A percentile compares a stretch with the other conserved stretches of the same genome.
phyloP scores from a whole-genome alignment of 306 rosid genomes.

The Acacia melanoxylon region DNA sequence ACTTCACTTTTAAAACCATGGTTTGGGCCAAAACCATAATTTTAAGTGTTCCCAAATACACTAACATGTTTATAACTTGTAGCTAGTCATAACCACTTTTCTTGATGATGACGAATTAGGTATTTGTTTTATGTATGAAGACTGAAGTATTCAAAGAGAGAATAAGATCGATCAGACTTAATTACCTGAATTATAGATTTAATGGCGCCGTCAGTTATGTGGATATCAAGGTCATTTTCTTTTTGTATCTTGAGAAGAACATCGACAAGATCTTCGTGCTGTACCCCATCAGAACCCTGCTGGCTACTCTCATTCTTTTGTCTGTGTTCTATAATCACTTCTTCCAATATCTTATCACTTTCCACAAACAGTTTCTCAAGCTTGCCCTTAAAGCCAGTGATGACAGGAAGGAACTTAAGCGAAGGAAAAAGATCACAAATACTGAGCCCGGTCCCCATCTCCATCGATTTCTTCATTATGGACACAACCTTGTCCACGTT shows the following conservation, averaged over 20 bases:
- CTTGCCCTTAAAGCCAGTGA: conserved; percentile 8
- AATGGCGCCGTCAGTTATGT: not conserved
- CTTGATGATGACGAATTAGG: too few relatives aligned
- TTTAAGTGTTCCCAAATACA: too few relatives aligned
- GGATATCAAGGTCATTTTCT: not conserved
- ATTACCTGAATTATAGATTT: conserved; percentile 26
- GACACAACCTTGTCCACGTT: not conserved
- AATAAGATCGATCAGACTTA: not conserved
- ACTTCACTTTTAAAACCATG: too few relatives aligned
- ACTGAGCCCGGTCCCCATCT: not conserved
- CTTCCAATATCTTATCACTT: too few relatives aligned
- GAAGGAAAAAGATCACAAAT: conserved; percentile 24
- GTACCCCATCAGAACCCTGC: too few relatives aligned
- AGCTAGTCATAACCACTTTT: too few relatives aligned
- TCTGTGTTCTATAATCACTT: too few relatives aligned
- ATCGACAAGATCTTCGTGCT: conserved; percentile 10
- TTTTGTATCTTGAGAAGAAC: conserved; percentile 4
- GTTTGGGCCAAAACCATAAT: too few relatives aligned
- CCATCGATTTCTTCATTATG: not conserved
- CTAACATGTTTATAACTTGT: too few relatives aligned
- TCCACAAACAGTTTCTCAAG: not conserved
- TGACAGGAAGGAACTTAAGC: not conserved
- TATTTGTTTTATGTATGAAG: too few relatives aligned
- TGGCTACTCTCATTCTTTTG: not conserved
- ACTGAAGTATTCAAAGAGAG: too few relatives aligned